Conservation (phyloP, 1,139 yeast species). For the Saccharomyces hybrid region DNA sequence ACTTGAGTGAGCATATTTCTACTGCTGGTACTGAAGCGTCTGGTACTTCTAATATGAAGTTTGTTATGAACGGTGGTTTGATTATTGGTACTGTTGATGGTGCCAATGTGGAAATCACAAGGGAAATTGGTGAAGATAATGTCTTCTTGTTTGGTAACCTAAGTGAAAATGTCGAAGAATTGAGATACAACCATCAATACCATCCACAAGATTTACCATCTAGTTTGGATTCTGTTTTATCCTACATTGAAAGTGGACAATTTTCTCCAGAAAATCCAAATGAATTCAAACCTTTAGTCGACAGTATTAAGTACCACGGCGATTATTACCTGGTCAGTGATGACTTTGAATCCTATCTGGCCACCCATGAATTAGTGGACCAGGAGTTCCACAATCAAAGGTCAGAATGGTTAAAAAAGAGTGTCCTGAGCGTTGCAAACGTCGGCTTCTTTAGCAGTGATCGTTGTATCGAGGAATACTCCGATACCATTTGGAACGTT, state of each 20-base stretch:
- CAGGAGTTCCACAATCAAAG: conserved; percentile 58
- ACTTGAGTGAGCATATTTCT: conserved; percentile 89
- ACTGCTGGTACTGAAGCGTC: conserved; percentile 98
- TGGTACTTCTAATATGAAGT: conserved; percentile 95
- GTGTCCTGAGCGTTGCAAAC: conserved; percentile 76
- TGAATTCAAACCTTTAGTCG: conserved; percentile 63
- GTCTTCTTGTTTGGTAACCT: conserved; percentile 87
- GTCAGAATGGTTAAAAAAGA: conserved; percentile 67
- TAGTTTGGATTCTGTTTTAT: conserved; percentile 53
- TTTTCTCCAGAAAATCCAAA: conserved; percentile 57
- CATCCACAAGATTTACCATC: conserved; percentile 46
- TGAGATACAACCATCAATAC: conserved; percentile 67
- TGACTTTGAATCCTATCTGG: conserved; percentile 80
- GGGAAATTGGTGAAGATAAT: conserved; percentile 90
- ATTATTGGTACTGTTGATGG: conserved; percentile 96
- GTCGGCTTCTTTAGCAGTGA: conserved; percentile 92
- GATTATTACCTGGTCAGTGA: conserved; percentile 84
- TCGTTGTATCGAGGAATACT: conserved; percentile 86
- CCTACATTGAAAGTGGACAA: conserved; percentile 56
- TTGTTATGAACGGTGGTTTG: conserved; percentile 87
- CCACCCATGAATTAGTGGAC: conserved; percentile 73
- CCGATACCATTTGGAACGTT: conserved; percentile 87
- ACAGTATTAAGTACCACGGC: conserved; percentile 63
- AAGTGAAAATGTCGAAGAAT: conserved; percentile 80
- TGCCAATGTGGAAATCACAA: conserved; percentile 89